Conservation (phyloP, 495 filamentous ascomycete genomes). For the Penicillium crystallinum region DNA sequence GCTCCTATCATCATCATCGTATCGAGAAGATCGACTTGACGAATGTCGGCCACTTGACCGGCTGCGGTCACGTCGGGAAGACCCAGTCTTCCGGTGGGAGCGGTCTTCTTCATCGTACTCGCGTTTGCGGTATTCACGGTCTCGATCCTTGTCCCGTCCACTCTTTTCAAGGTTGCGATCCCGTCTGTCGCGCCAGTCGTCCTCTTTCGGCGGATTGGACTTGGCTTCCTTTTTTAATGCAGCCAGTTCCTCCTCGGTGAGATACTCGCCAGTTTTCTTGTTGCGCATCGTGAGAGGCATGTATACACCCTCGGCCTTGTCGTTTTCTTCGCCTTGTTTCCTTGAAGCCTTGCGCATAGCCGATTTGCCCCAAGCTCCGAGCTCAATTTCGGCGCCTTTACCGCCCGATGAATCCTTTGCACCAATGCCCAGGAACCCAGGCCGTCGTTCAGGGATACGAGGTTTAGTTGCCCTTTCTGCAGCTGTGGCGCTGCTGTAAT, state of each 20-base stretch:
- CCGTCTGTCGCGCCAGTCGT: constrained; percentile 45
- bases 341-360: constrained; percentile 53
- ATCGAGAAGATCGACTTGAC: constrained; percentile 28
- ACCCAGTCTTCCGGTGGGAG: constrained; percentile 24
- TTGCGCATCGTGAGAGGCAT: constrained; percentile 63
- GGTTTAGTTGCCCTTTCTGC: constrained; percentile 31
- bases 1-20: constrained; percentile 28
- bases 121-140: constrained; percentile 24
- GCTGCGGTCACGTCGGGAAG: constrained; percentile 36
- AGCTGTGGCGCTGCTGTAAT: constrained; percentile 31
- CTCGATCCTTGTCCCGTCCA: constrained; percentile 36
- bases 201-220: constrained; percentile 31
- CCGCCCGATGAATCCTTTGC: constrained; percentile 54
- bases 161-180: constrained; percentile 48
- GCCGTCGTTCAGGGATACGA: constrained; percentile 56
- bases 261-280: constrained; percentile 58
- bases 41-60: constrained; percentile 30
- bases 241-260: constrained; percentile 60
- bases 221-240: constrained; percentile 42
- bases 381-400: constrained; percentile 68
- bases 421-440: constrained; percentile 81
- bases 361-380: constrained; percentile 68
- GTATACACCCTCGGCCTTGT: constrained; percentile 51
- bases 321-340: constrained; percentile 38
- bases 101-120: constrained; percentile 31